Base-by-base conservation (phyloP, 2,329 filamentous ascomycete genomes). In the Colletotrichum chrysophilum region DNA sequence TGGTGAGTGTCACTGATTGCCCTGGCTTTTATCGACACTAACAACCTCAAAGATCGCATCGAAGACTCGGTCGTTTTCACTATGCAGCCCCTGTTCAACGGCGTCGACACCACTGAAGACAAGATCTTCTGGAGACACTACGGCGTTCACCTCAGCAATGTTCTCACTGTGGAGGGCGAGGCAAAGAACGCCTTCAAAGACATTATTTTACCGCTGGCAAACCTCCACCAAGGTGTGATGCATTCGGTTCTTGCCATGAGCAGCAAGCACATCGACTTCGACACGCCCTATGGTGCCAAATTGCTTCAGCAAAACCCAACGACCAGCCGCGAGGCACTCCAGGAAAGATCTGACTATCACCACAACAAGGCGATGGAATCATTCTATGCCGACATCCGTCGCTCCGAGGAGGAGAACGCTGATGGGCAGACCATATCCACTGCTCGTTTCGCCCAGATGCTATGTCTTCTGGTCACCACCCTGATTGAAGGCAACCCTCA, bases 201-300 rank as follows among this genome's bases (percentile, higher is more conserved):
- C 78, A 93, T 97, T 78, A 87, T 98, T 43, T 88, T 98, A 4
- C 94, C 95, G 2, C 94, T 97, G 86, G 95, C 96, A 4, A 92
- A 94, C 56, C 89, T 93, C 76, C 93, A 98, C 81, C 90, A 92
- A 77, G 95, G 95, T 14, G 87, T 98, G 68, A 98, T 98, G 95
- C 96, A 98, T 83, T 97, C 95, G 13, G 92, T 98, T 66, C 89
- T 98, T 69, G 95, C 94, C 60, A 88, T 98, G 10, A 94, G 95
- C 48, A 94, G 94, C 79, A 95, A 93, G 76, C 95, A 98, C 80
- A 89, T 93, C 70, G 90, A 93, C 82, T 89, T 89, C 76, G 87
- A 89, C 6, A 89, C 90, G 0, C 88, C 90, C 0, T 91, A 92
- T 70, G 91, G 90, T 13, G 78, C 82, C 72, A 90, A 89, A 62